Percentiles rank a stretch among this genome's conserved stretches.
These are phyloP conservation scores for Cudoniella acicularis DNA, from an alignment of 495 filamentous ascomycete species.

Conservation along the genomic window DNA sequence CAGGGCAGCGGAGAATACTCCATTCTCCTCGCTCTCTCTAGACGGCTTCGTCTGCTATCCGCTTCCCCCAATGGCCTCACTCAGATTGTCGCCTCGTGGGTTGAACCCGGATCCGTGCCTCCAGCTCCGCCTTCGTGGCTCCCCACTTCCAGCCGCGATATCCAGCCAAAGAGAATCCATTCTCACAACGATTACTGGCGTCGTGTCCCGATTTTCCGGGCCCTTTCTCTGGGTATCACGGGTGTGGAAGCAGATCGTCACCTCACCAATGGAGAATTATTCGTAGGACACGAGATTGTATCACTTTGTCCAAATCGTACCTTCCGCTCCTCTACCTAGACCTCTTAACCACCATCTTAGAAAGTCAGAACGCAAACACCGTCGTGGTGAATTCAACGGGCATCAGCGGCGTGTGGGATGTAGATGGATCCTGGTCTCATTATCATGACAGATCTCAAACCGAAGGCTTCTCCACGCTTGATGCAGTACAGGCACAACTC, in stretches of 20 bases:
- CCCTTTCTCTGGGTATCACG: conserved; percentile 52
- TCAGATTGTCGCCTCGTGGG: conserved; percentile 11
- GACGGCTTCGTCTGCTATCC: background rate
- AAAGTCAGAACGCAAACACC: conserved; percentile 39
- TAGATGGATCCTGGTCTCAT: conserved; percentile 33
- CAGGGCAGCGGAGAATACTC: no score
- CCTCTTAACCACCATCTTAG: conserved; percentile 49
- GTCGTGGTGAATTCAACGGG: background rate
- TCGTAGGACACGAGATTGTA: conserved; percentile 54
- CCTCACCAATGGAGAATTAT: conserved; percentile 48
- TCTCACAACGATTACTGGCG: conserved; percentile 27
- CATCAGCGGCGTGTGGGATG: conserved; percentile 40
- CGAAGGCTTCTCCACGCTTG: conserved; percentile 33
- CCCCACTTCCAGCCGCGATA: conserved; percentile 19
- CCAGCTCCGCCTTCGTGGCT: conserved; percentile 15
- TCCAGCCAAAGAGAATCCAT: conserved; percentile 18
- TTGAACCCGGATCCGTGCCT: conserved; percentile 6
- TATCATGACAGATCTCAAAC: conserved; percentile 47
- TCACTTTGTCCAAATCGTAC: conserved; percentile 48
- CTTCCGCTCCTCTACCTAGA: conserved; percentile 54
- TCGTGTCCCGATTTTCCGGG: conserved; percentile 44
- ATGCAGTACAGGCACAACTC: conserved; percentile 36
- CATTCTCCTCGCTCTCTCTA: background rate
- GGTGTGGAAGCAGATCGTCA: conserved; percentile 68
- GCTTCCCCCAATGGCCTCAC: conserved; percentile 1